These are phyloP conservation scores for Taphrina betulina DNA, from an alignment of 1,139 yeast species.

Conservation along the genomic window DNA sequence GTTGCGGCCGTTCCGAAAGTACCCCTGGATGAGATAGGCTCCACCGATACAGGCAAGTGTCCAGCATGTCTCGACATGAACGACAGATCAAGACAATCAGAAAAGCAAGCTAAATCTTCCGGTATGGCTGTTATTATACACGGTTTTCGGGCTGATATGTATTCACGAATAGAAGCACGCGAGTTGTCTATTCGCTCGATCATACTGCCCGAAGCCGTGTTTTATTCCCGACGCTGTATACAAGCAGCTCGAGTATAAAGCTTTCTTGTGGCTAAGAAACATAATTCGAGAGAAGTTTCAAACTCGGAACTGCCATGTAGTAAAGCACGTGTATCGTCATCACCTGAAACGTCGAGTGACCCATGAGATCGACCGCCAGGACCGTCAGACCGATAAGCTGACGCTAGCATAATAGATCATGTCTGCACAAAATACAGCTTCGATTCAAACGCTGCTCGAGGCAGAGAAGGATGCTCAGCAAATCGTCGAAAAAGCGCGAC, in stretches of 20 bases:
- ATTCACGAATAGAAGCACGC: too few species aligned
- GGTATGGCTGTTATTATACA: conserved; percentile 22
- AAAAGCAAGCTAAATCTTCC: conserved; percentile 1
- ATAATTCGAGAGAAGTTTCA: too few species aligned
- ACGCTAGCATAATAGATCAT: too few species aligned
- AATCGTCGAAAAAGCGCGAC: conserved; percentile 75
- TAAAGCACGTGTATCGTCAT: too few species aligned
- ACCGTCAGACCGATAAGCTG: too few species aligned
- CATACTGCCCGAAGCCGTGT: too few species aligned
- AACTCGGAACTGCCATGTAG: too few species aligned
- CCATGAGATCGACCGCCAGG: too few species aligned
- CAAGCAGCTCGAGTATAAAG: too few species aligned
- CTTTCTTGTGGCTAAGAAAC: too few species aligned
- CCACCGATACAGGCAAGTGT: conserved; percentile 10
- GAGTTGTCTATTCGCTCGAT: background rate
- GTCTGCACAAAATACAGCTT: conserved; percentile 30
- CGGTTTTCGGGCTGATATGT: conserved; percentile 2
- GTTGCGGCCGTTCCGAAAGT: conserved; percentile 32
- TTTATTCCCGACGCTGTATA: too few species aligned
- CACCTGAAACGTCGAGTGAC: too few species aligned
- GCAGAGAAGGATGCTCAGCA: conserved; percentile 97
- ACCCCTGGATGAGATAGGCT: conserved; percentile 26
- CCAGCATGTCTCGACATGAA: conserved; percentile 20
- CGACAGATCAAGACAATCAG: conserved; percentile 8
- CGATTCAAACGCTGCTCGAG: conserved; percentile 41